Base-by-base conservation (phyloP, 2,329 filamentous ascomycete species). In the Rutstroemia sydowiana region DNA sequence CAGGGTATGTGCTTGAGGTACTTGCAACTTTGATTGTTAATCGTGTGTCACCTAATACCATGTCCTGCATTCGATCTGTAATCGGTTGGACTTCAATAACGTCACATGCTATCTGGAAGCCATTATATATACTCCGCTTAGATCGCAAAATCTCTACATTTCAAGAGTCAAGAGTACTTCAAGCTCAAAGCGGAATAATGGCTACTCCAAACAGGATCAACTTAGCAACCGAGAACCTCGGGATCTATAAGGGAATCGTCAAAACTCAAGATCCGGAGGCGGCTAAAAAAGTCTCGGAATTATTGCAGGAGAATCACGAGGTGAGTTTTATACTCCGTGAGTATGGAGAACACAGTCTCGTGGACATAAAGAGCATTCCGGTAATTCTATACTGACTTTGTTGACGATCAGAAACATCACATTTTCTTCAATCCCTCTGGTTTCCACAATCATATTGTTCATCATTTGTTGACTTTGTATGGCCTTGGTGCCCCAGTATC, bases 371-470 rank as follows among this genome's bases (percentile, higher is more conserved):
- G 18, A 40, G 10, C 7, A 8, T 8, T 10, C 14, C 21, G 3
- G 14, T 10, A 20, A 18, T 18, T 20, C 18, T 7, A 40, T 13
- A 26, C 39, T 36, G 7, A 52, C 43, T 58, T 41, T 53, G 44
- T 43, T 31, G 28, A 45, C 8, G 32, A 37, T 92, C 63, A 75
- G 70, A 70, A 70, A 31, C 80, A 90, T 60, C 87, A 95, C 64
- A 84, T 90, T 53, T 95, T 85, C 70, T 95, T 90, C 74, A 95
- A 93, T 55, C 55, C 76, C 0, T 63, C 68, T 1, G 85, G 85
- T 0, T 95, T 86, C 57, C 91, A 96, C 63, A 88, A 95, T 66
- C 90, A 95, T 63, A 88, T 93, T 55, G 76, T 76, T 3, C 90
- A 95, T 61, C 83, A 89, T 32, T 70, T 95, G 5, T 76, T 95